A percentile compares a stretch with the other conserved stretches of the same genome.
phyloP scores from a whole-genome alignment of 306 rosid species.

The Castanea crenata region DNA sequence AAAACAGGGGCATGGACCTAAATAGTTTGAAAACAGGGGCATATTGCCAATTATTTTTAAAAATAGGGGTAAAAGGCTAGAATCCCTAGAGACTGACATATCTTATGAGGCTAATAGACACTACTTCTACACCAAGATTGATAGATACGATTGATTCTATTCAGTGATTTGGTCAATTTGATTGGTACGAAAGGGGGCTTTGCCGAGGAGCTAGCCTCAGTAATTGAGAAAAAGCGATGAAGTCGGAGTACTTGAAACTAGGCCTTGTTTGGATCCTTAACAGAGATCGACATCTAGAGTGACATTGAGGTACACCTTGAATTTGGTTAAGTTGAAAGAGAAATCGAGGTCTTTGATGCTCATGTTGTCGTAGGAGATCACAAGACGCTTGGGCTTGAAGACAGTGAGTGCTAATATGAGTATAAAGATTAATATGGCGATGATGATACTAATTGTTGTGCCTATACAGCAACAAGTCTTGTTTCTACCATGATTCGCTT shows the following conservation, averaged over 20 bases:
- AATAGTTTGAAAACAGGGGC: too few relatives aligned
- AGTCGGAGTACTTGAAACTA: slow-evolving; percentile 37
- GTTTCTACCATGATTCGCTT: slow-evolving; percentile 5
- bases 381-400: slow-evolving; percentile 45
- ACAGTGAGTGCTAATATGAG: slow-evolving; percentile 46
- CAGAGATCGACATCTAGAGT: slow-evolving; percentile 35
- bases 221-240: slow-evolving; percentile 43
- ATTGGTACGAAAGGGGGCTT: slow-evolving; percentile 39
- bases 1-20: too few relatives aligned
- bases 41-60: too few relatives aligned
- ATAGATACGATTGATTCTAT: too few relatives aligned
- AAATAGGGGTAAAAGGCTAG: too few relatives aligned
- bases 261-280: slow-evolving; percentile 50
- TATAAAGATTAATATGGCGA: not conserved
- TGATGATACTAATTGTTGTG: not conserved
- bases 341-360: slow-evolving; percentile 30
- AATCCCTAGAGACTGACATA: not conserved
- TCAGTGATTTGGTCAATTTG: slow-evolving; percentile 3
- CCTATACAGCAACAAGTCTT: slow-evolving; percentile 18
- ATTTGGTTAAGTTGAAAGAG: slow-evolving; percentile 7
- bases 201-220: slow-evolving; percentile 55
- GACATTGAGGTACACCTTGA: slow-evolving; percentile 37
- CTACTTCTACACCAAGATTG: not conserved
- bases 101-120: not conserved
- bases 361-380: slow-evolving; percentile 23